Base-by-base conservation (phyloP, 345 rosid species). In the Odontarrhena argentea region DNA sequence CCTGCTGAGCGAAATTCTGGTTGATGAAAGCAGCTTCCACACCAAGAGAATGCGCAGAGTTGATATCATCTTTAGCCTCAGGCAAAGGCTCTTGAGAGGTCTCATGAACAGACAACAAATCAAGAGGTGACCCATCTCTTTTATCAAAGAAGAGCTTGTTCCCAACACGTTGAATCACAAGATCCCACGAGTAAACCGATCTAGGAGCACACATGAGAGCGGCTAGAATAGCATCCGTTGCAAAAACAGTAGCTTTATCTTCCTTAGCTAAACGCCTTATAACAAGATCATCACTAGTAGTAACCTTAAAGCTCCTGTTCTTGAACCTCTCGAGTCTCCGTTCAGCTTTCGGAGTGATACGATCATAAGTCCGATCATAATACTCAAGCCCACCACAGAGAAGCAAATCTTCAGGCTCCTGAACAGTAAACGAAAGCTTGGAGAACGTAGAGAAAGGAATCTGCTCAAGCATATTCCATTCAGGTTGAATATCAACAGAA, bases 391-490 rank as follows among this genome's bases (percentile, higher is more conserved):
- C 90, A 2, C 99, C 97, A 30, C 99, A 88, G 0, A 86, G 68
- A 7, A 87, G 85, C 2, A 94, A 60, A 71, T 94, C 97, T 47
- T 95, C 97, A 0, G 99, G 96, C 32, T 95, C 99, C 0, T 88
- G 73, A 1, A 83, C 97, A 0, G 90, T 37, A 64, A 86, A 91
- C 0, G 96, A 87, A 1, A 94, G 83, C 77, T 94, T 91, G 2
- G 96, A 82, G 81, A 94, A 91, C 5, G 88, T 83, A 0, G 96
- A 82, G 65, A 94, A 94, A 0, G 99, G 99, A 18, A 94, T 94
- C 87, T 91, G 96, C 38, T 94, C 97, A 2, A 88, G 88, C 99
- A 94, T 91, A 65, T 91, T 88, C 99, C 99, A 94, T 43, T 94
- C 99, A 0, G 99, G 97, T 54, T 94, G 97, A 37, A 94, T 94